Percentiles rank a stretch among this genome's conserved stretches.
These are phyloP conservation scores for Microsporum canis DNA, from an alignment of 2,329 filamentous ascomycete genomes.

Conservation along the genomic window DNA sequence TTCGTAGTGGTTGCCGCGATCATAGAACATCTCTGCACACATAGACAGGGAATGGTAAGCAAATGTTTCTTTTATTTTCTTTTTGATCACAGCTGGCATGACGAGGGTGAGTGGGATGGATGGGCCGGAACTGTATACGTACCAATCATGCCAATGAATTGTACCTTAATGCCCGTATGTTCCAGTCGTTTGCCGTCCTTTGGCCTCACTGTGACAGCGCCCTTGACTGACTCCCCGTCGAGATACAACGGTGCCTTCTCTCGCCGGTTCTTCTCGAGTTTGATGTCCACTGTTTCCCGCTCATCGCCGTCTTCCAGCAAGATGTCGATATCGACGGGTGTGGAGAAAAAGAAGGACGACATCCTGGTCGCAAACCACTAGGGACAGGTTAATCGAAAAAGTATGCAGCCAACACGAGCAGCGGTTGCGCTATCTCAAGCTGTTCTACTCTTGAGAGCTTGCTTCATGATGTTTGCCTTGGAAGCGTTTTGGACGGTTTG, in stretches of 20 bases:
- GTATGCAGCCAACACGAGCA: neutral
- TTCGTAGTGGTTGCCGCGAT: conserved; percentile 97
- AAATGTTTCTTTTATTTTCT: neutral
- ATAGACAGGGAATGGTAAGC: neutral
- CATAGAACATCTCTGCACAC: conserved; percentile 90
- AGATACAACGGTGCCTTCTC: conserved; percentile 96
- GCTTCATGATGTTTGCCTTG: neutral
- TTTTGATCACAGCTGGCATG: neutral
- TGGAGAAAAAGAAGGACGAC: conserved; percentile 98
- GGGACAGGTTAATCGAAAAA: neutral
- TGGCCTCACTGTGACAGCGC: conserved; percentile 82
- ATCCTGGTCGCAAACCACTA: conserved; percentile 39
- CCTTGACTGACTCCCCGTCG: conserved; percentile 97
- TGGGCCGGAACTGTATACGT: conserved; percentile 14
- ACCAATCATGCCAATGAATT: conserved; percentile 99
- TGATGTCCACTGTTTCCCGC: conserved; percentile 89
- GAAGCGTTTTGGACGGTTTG: neutral
- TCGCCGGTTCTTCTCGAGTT: conserved; percentile 93
- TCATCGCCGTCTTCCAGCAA: conserved; percentile 93
- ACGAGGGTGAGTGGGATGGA: neutral
- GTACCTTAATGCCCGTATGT: conserved; percentile 98
- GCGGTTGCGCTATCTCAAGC: neutral
- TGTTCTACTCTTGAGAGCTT: neutral
- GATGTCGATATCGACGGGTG: conserved; percentile 96
- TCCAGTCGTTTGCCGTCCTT: conserved; percentile 98